These are phyloP conservation scores for Lobosporangium transversale DNA, from an alignment of 192 early-diverging fungal genomes.

Conservation along the genomic window DNA sequence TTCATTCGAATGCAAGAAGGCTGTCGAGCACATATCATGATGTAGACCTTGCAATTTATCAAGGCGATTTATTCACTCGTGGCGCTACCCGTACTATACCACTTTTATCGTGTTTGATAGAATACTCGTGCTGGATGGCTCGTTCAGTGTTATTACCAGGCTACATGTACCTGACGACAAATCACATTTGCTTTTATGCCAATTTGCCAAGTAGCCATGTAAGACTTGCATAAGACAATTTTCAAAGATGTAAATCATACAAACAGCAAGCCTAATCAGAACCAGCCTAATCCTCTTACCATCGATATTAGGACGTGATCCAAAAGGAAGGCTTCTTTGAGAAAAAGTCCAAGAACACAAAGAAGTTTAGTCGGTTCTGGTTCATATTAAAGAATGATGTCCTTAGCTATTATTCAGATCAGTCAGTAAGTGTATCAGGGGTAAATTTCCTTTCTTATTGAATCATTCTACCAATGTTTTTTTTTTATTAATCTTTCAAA, in stretches of 20 bases:
- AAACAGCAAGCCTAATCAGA: too few species aligned
- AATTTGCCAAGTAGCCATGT: slow-evolving; percentile 62
- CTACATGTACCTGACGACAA: slow-evolving; percentile 66
- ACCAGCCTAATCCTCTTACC: not conserved
- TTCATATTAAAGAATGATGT: slow-evolving; percentile 71
- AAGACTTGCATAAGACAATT: slow-evolving; percentile 4
- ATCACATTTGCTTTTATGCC: slow-evolving; percentile 72
- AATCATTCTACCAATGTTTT: not conserved
- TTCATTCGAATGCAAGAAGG: too few species aligned
- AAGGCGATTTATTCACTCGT: too few species aligned
- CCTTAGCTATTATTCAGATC: slow-evolving; percentile 63
- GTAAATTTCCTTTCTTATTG: not conserved
- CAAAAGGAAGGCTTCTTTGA: slow-evolving; percentile 63
- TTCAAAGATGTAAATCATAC: too few species aligned
- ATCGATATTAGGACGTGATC: slow-evolving; percentile 53
- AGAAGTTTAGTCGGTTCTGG: slow-evolving; percentile 59
- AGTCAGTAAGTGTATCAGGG: slow-evolving; percentile 49
- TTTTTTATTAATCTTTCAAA: not conserved
- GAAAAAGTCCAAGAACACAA: slow-evolving; percentile 46
- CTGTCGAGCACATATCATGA: too few species aligned
- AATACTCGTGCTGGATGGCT: slow-evolving; percentile 72
- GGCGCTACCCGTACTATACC: too few species aligned
- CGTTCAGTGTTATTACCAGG: slow-evolving; percentile 66
- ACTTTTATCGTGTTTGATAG: too few species aligned
- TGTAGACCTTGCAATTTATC: too few species aligned